Percentiles rank a stretch among this genome's conserved stretches.
These are phyloP conservation scores for Chamaecrista fasciculata DNA, from an alignment of 306 rosid species.

Conservation along the genomic window DNA sequence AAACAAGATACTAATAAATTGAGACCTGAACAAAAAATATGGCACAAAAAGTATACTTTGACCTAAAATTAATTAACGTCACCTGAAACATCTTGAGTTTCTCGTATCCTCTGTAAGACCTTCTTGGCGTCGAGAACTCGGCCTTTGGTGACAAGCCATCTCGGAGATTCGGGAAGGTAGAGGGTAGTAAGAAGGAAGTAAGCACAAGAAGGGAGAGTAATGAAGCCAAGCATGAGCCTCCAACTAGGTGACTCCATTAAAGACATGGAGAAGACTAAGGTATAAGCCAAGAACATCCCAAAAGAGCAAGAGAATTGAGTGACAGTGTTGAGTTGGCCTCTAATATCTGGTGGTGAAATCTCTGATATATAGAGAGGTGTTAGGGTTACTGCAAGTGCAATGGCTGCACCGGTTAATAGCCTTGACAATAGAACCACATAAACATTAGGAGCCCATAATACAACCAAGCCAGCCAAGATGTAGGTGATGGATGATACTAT, in stretches of 20 bases:
- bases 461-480: conserved; percentile 58
- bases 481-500: conserved; percentile 65
- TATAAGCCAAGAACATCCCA: conserved; percentile 87
- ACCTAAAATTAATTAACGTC: too few relatives aligned
- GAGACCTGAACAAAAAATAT: too few relatives aligned
- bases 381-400: conserved; percentile 58
- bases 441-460: conserved; percentile 78
- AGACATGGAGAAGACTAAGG: conserved; percentile 79
- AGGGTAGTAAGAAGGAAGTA: conserved; percentile 54
- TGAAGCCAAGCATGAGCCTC: conserved; percentile 84
- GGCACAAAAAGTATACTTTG: too few relatives aligned
- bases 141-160: conserved; percentile 95
- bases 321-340: conserved; percentile 74
- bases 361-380: conserved; percentile 91
- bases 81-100: conserved; percentile 86
- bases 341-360: conserved; percentile 92
- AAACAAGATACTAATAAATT: too few relatives aligned
- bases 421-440: conserved; percentile 56
- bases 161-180: conserved; percentile 89
- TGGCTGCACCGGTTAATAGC: conserved; percentile 65
- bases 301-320: conserved; percentile 71
- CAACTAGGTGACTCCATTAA: conserved; percentile 57
- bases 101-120: conserved; percentile 75
- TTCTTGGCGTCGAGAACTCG: conserved; percentile 66
- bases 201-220: conserved; percentile 65